Percentiles rank a stretch among this genome's conserved stretches.
Evolutionary conservation across 306 rosid species (phyloP).

Genomic region (Fragaria iinumae): DNA sequence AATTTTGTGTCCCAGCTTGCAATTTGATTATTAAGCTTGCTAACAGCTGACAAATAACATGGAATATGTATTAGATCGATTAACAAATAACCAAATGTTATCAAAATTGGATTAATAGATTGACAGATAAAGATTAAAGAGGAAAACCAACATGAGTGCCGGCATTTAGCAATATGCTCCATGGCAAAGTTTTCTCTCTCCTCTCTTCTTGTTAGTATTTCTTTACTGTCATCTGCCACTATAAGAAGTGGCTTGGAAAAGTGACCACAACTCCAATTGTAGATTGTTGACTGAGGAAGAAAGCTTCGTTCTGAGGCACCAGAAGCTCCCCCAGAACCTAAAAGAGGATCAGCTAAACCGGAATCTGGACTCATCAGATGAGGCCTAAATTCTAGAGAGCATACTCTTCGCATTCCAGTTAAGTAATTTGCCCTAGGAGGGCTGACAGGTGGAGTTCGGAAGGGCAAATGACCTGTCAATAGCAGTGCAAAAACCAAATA

Average conservation of each 20-base stretch:
- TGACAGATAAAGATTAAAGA: conserved; percentile 8
- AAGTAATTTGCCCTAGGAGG: conserved; percentile 89
- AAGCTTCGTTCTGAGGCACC: conserved; percentile 75
- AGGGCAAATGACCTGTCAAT: conserved; percentile 76
- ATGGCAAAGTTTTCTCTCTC: conserved; percentile 83
- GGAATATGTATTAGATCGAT: conserved; percentile 13
- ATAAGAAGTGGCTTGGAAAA: conserved; percentile 91
- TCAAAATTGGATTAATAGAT: conserved; percentile 6
- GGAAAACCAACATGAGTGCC: conserved; percentile 69
- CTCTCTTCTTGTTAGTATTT: conserved; percentile 69
- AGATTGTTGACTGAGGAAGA: conserved; percentile 88
- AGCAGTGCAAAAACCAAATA: conserved; percentile 13
- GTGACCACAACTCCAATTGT: conserved; percentile 95
- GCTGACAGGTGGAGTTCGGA: conserved; percentile 98
- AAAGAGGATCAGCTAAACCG: conserved; percentile 89
- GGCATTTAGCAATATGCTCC: conserved; percentile 92
- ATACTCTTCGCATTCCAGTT: conserved; percentile 90
- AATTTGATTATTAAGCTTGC: conserved; percentile 77
- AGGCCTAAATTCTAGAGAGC: conserved; percentile 90
- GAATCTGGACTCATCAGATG: conserved; percentile 85
- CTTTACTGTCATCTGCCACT: conserved; percentile 70
- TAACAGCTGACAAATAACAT: conserved; percentile 57
- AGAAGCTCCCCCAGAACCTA: conserved; percentile 64
- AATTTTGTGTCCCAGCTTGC: conserved; percentile 89
- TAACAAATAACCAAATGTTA: conserved; percentile 8